Conservation (phyloP, 768 basidiomycete genomes). For the Coprinopsis strossmayeri region DNA sequence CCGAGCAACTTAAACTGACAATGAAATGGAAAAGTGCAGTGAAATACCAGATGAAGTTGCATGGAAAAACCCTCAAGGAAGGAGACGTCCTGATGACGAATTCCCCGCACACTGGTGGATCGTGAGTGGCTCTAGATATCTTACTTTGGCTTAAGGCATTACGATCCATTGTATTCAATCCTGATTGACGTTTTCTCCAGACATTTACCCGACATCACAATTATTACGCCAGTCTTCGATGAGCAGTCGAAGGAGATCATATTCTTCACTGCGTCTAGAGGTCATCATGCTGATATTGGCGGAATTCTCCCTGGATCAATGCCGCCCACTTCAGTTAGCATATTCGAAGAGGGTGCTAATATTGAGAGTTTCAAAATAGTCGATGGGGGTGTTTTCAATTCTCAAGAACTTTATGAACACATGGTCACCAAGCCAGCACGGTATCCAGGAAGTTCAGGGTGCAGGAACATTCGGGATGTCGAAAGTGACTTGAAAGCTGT, state of each 20-base stretch:
- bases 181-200: too few species aligned
- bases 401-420: constrained; percentile 63
- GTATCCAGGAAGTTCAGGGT: constrained; percentile 84
- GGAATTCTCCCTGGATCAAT: constrained; percentile 92
- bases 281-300: constrained; percentile 92
- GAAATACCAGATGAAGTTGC: constrained; percentile 80
- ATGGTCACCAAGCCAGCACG: constrained; percentile 78
- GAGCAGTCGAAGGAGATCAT: constrained; percentile 63
- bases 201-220: constrained; percentile 72
- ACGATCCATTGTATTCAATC: too few species aligned
- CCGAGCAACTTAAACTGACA: neutral
- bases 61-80: constrained; percentile 66
- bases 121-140: constrained; percentile 54
- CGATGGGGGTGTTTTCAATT: constrained; percentile 71
- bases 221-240: constrained; percentile 90
- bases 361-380: constrained; percentile 92
- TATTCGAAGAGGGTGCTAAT: constrained; percentile 92
- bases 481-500: constrained; percentile 91
- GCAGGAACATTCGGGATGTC: constrained; percentile 81
- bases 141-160: too few species aligned
- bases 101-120: constrained; percentile 83
- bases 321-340: constrained; percentile 88
- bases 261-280: constrained; percentile 90
- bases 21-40: constrained; percentile 50
- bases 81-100: constrained; percentile 95